Conservation (phyloP, 1,284 basidiomycete genomes). For the Volvariella volvacea region DNA sequence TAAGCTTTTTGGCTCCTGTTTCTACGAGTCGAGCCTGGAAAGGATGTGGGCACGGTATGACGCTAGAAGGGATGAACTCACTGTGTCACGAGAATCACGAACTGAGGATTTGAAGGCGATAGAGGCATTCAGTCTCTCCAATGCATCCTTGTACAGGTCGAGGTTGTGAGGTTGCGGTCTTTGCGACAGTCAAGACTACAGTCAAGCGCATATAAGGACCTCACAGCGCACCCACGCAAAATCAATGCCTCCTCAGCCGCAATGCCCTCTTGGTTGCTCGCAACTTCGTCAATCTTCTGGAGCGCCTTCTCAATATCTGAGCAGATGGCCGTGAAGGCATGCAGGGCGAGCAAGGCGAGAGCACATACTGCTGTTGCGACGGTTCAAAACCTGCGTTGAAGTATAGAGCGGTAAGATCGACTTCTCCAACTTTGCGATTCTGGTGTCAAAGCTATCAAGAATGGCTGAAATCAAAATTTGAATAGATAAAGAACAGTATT, state of each 20-base stretch:
- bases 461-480: constrained; percentile 48
- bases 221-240: constrained; percentile 53
- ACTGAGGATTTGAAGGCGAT: constrained; percentile 70
- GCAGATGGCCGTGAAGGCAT: neutral
- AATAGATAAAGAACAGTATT: constrained; percentile 13
- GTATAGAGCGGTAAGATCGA: constrained; percentile 72
- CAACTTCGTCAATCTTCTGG: constrained; percentile 69
- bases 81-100: constrained; percentile 52
- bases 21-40: constrained; percentile 67
- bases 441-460: constrained; percentile 70
- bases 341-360: neutral
- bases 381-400: constrained; percentile 68
- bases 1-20: constrained; percentile 73
- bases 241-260: constrained; percentile 73
- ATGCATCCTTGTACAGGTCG: constrained; percentile 55
- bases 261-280: constrained; percentile 68
- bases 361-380: constrained; percentile 57
- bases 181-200: constrained; percentile 6
- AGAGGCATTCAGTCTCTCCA: constrained; percentile 69
- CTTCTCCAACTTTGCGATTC: constrained; percentile 73
- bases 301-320: constrained; percentile 74
- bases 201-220: neutral
- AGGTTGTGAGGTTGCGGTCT: constrained; percentile 69
- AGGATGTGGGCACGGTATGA: constrained; percentile 2
- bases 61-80: constrained; percentile 19